Conservation (phyloP, 1,284 basidiomycete genomes). For the Cryptococcus floricola region DNA sequence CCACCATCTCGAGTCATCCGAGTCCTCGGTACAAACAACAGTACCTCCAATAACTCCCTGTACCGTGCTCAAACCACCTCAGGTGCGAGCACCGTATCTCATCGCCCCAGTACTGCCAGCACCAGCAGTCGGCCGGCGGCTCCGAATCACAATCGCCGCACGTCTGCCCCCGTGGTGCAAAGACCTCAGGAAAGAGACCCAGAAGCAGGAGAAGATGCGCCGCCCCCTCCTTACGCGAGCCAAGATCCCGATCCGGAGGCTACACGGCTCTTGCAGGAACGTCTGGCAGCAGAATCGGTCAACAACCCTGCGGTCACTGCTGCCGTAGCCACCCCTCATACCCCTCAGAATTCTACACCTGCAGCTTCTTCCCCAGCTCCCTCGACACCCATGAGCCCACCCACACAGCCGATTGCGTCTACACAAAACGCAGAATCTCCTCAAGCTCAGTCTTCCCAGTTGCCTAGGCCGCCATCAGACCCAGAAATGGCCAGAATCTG, state of each 20-base stretch:
- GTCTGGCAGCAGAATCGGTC: conserved; percentile 31
- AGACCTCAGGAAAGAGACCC: not conserved
- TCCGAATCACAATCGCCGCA: not conserved
- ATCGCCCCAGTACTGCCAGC: not conserved
- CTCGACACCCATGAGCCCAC: too few relatives aligned
- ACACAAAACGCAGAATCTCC: not conserved
- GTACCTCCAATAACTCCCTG: not conserved
- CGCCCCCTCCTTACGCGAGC: conserved; percentile 42
- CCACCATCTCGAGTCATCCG: conserved; percentile 18
- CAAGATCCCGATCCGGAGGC: conserved; percentile 44
- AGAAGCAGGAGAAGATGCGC: conserved; percentile 27
- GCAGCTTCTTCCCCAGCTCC: not conserved
- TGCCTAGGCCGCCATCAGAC: conserved; percentile 16
- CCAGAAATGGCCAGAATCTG: conserved; percentile 29
- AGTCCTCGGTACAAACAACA: not conserved
- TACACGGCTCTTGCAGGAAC: conserved; percentile 34
- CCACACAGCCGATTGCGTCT: not conserved
- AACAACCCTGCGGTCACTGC: conserved; percentile 1
- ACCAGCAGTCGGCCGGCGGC: not conserved
- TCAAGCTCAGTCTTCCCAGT: not conserved
- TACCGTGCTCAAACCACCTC: not conserved
- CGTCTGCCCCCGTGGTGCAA: not conserved
- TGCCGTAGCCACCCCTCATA: not conserved
- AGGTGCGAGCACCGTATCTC: not conserved
- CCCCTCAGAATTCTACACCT: not conserved